Evolutionary conservation across 352 stramenopile genomes (phyloP).

Genomic region (Phytophthora crassamura): DNA sequence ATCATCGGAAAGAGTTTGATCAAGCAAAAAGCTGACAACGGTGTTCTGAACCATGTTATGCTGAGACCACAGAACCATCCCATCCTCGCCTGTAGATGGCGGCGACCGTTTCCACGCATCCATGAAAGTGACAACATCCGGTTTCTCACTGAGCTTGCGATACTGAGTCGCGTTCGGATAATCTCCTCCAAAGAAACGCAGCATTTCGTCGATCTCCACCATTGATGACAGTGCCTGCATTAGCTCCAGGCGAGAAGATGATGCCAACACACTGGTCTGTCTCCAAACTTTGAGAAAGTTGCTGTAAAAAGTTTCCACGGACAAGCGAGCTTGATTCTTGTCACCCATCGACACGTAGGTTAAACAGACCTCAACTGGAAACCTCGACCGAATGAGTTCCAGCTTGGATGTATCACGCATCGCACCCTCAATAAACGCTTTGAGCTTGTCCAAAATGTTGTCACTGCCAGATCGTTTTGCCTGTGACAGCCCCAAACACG

Average conservation of each 20-base stretch:
- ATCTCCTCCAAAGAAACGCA: conserved; percentile 31
- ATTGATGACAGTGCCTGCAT: conserved; percentile 71
- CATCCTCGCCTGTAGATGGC: conserved; percentile 59
- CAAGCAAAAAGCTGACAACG: conserved; percentile 40
- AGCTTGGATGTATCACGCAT: conserved; percentile 39
- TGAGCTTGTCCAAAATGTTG: conserved; percentile 28
- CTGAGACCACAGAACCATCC: conserved; percentile 67
- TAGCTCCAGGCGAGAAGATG: conserved; percentile 56
- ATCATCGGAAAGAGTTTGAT: conserved; percentile 41
- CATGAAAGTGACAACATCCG: conserved; percentile 37
- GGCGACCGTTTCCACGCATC: conserved; percentile 44
- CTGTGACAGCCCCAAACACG: conserved; percentile 45
- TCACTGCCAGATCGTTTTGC: conserved; percentile 5
- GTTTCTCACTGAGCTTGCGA: conserved; percentile 7
- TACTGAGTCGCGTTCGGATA: conserved; percentile 3
- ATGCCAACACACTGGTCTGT: conserved; percentile 53
- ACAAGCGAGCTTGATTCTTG: conserved; percentile 51
- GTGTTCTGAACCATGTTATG: conserved; percentile 66
- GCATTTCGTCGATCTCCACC: conserved; percentile 67
- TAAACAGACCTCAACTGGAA: conserved; percentile 60
- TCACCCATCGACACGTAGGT: conserved; percentile 51
- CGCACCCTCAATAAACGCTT: conserved; percentile 31
- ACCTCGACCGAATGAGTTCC: conserved; percentile 52
- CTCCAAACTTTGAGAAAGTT: conserved; percentile 66
- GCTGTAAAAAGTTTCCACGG: conserved; percentile 68